These are phyloP conservation scores for Botrytis deweyae DNA, from an alignment of 2,329 filamentous ascomycete genomes.

Conservation along the genomic window DNA sequence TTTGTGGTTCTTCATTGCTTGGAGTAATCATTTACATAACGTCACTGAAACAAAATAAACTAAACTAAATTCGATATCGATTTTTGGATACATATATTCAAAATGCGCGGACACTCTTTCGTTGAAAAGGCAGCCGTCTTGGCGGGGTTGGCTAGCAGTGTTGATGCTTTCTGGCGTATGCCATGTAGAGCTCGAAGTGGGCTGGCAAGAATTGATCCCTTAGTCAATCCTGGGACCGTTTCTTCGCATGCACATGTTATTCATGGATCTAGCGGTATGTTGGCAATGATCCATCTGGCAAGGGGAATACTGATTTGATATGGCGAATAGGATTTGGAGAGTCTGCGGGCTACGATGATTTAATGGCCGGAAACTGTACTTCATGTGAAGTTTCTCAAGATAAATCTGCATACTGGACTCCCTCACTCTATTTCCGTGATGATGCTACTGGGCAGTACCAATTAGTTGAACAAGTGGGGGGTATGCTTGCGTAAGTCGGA, in stretches of 20 bases:
- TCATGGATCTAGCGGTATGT: constrained; percentile 73
- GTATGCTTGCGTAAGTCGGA: constrained; percentile 75
- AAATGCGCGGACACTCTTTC: constrained; percentile 16
- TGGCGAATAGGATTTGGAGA: constrained; percentile 59
- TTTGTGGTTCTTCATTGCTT: constrained; percentile 5
- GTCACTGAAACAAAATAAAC: neutral
- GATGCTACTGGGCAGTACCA: constrained; percentile 47
- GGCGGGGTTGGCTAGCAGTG: constrained; percentile 27
- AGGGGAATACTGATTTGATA: neutral
- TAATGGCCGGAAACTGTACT: constrained; percentile 62
- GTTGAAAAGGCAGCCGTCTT: constrained; percentile 6
- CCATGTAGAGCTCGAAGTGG: constrained; percentile 72
- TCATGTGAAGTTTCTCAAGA: constrained; percentile 63
- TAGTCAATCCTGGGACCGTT: constrained; percentile 58
- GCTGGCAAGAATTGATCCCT: constrained; percentile 72
- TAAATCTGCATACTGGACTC: constrained; percentile 68
- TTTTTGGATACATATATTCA: neutral
- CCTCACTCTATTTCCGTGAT: constrained; percentile 52
- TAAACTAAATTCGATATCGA: neutral
- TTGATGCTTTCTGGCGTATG: constrained; percentile 83
- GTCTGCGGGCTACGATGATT: constrained; percentile 54
- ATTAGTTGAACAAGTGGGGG: constrained; percentile 71
- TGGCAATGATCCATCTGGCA: constrained; percentile 19
- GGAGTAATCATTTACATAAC: neutral
- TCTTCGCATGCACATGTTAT: constrained; percentile 71